A percentile compares a stretch with the other conserved stretches of the same genome.
Evolutionary conservation across 106 monocot genomes (phyloP).

Genomic region (Acorus gramineus): DNA sequence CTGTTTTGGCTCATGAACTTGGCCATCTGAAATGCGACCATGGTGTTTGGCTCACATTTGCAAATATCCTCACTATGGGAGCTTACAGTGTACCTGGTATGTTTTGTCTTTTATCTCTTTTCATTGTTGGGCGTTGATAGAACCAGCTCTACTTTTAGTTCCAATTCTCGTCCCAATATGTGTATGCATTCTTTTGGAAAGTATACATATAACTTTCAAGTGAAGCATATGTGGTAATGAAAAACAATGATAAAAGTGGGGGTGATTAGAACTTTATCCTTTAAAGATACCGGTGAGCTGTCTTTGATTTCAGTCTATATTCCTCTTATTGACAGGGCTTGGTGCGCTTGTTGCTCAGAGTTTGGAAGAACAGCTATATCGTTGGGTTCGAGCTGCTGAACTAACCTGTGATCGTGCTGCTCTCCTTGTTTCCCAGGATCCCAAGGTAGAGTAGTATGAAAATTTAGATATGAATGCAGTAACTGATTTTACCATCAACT

Average conservation of each 20-base stretch:
- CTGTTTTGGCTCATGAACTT: slow-evolving; percentile 95
- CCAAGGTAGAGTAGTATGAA: slow-evolving; percentile 46
- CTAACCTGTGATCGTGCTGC: slow-evolving; percentile 94
- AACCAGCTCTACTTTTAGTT: too few species aligned
- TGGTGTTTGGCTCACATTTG: slow-evolving; percentile 96
- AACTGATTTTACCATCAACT: too few species aligned
- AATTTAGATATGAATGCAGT: too few species aligned
- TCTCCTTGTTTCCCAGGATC: slow-evolving; percentile 93
- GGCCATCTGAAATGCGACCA: slow-evolving; percentile 97
- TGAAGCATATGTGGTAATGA: too few species aligned
- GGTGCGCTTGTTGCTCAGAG: slow-evolving; percentile 66
- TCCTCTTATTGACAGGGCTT: slow-evolving; percentile 33
- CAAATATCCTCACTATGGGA: slow-evolving; percentile 79
- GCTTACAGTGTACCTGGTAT: slow-evolving; percentile 87
- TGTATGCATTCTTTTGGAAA: too few species aligned
- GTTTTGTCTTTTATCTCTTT: not conserved
- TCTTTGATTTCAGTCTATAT: too few species aligned
- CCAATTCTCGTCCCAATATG: too few species aligned
- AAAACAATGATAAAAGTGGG: too few species aligned
- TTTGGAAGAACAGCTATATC: slow-evolving; percentile 80
- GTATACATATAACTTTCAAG: too few species aligned
- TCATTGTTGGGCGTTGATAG: too few species aligned
- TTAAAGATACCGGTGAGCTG: too few species aligned
- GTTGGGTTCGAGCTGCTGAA: slow-evolving; percentile 93
- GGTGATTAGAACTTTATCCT: too few species aligned